A percentile compares a stretch with the other conserved stretches of the same genome.
phyloP scores from a whole-genome alignment of 2,329 filamentous ascomycete species.

The Thelonectria olida region DNA sequence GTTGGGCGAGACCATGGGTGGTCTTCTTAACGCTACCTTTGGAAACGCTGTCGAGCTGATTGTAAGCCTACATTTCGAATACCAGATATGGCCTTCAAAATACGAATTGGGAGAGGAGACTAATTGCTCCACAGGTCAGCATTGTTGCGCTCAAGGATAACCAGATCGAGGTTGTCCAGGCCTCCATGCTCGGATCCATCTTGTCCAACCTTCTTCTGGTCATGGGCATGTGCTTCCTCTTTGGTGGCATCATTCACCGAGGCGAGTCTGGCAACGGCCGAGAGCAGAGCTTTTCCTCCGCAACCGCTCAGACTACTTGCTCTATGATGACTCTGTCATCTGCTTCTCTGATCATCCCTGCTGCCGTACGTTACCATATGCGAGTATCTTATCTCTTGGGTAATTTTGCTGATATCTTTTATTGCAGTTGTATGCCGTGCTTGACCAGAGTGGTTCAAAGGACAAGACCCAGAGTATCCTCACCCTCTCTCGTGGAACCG shows the following conservation, averaged over 20 bases:
- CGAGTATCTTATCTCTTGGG: neutral
- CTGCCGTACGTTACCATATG: constrained; percentile 60
- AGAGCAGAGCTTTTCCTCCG: constrained; percentile 79
- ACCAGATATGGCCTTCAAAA: neutral
- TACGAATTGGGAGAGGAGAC: neutral
- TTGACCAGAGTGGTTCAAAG: constrained; percentile 55
- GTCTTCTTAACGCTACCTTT: constrained; percentile 79
- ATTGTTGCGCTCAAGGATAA: constrained; percentile 87
- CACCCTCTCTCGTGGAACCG: constrained; percentile 77
- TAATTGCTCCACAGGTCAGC: constrained; percentile 71
- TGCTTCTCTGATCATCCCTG: constrained; percentile 81
- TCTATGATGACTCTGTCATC: constrained; percentile 81
- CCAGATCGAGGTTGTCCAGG: constrained; percentile 96
- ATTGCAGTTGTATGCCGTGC: constrained; percentile 70
- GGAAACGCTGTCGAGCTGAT: constrained; percentile 84
- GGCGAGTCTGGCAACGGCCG: constrained; percentile 64
- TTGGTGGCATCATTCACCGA: constrained; percentile 74
- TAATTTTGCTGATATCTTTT: constrained; percentile 27
- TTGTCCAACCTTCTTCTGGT: constrained; percentile 93
- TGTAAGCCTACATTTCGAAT: constrained; percentile 54
- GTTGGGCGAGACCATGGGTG: constrained; percentile 78
- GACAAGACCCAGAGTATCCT: constrained; percentile 68
- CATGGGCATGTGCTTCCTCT: constrained; percentile 81
- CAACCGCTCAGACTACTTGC: constrained; percentile 79
- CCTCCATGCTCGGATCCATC: constrained; percentile 96